A percentile compares a stretch with the other conserved stretches of the same genome.
Conservation (phyloP, 345 rosid species). For the Eucalyptus marginata region DNA sequence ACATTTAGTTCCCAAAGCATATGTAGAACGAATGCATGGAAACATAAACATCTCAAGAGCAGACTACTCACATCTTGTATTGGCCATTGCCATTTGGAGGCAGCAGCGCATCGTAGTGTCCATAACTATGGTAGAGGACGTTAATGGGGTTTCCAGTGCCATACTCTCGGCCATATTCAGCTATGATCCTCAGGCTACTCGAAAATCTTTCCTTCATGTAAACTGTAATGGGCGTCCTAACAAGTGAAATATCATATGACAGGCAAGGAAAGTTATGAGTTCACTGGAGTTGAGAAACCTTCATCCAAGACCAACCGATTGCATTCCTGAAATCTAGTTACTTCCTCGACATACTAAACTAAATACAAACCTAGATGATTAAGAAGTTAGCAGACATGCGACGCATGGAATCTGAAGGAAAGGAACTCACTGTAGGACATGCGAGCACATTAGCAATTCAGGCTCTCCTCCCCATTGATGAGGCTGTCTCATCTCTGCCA, state of each 20-base stretch:
- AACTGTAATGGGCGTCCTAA: conserved; percentile 47
- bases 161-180: conserved; percentile 60
- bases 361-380: background rate
- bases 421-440: conserved; percentile 32
- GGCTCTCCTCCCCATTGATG: conserved; percentile 78
- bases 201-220: conserved; percentile 31
- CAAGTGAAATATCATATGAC: background rate
- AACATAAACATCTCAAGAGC: background rate
- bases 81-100: background rate
- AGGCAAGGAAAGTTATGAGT: background rate
- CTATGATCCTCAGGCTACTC: conserved; percentile 27
- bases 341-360: background rate
- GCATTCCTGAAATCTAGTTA: background rate
- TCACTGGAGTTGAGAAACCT: background rate
- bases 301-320: background rate
- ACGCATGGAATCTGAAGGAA: background rate
- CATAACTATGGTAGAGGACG: conserved; percentile 48
- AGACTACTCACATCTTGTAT: background rate
- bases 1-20: background rate
- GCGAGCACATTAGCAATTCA: conserved; percentile 68
- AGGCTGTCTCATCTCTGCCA: conserved; percentile 44
- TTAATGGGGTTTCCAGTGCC: conserved; percentile 37
- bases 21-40: background rate
- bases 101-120: conserved; percentile 48
- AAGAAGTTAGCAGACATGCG: background rate